Conservation (phyloP, 192 early-diverging fungal genomes). For the Oehlia diaphana region DNA sequence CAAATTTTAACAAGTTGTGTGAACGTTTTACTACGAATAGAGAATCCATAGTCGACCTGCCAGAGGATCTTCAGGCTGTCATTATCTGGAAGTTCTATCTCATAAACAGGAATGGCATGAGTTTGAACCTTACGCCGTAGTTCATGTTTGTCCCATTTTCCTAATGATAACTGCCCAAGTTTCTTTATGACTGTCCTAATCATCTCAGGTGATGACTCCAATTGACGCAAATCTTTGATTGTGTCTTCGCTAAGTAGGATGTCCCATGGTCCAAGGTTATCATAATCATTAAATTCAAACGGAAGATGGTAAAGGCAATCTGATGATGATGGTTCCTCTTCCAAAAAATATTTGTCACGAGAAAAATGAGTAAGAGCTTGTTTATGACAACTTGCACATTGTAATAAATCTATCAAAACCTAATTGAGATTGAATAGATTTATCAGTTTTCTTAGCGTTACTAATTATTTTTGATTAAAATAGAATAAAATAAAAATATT, state of each 20-base stretch:
- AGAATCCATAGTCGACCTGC: slow-evolving; percentile 18
- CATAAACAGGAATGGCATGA: not conserved
- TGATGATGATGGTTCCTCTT: not conserved
- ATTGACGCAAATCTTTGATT: slow-evolving; percentile 13
- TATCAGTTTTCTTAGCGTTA: not conserved
- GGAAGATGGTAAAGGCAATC: slow-evolving; percentile 5
- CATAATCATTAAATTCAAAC: slow-evolving; percentile 25
- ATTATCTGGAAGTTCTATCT: not conserved
- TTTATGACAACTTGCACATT: slow-evolving; percentile 2
- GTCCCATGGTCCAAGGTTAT: slow-evolving; percentile 19
- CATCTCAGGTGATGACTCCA: slow-evolving; percentile 1
- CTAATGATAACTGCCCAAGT: slow-evolving; percentile 13
- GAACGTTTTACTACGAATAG: not conserved
- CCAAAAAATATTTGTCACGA: slow-evolving; percentile 13
- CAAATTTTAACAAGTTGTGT: slow-evolving; percentile 21
- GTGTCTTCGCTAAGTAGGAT: slow-evolving; percentile 18
- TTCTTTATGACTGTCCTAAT: slow-evolving; percentile 17
- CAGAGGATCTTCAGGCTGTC: slow-evolving; percentile 7
- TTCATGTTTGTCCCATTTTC: slow-evolving; percentile 3
- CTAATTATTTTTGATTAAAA: not conserved
- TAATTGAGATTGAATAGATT: not conserved
- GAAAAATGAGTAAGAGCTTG: slow-evolving; percentile 4
- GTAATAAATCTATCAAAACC: slow-evolving; percentile 3
- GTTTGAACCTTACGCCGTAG: not conserved
- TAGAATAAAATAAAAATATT: not conserved